Conservation (phyloP, 345 rosid species). For the Psidium guajava region DNA sequence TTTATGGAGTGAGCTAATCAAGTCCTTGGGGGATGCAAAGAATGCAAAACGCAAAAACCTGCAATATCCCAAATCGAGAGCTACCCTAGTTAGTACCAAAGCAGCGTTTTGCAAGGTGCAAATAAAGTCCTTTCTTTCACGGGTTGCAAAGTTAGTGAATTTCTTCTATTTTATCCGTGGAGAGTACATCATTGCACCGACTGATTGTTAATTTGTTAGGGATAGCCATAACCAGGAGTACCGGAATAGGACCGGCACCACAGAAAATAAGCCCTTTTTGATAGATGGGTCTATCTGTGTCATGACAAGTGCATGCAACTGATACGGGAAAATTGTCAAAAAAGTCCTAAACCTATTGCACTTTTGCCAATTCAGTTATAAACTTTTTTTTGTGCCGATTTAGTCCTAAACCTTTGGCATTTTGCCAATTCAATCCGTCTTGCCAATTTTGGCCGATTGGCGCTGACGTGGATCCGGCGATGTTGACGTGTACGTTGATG, state of each 20-base stretch:
- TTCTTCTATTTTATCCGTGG: not conserved
- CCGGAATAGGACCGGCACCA: not conserved
- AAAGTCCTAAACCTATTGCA: no score
- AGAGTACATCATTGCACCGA: not conserved
- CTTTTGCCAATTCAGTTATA: no score
- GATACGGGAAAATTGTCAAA: no score
- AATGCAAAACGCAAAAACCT: not conserved
- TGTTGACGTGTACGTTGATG: no score
- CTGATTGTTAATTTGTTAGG: not conserved
- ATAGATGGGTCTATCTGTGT: not conserved
- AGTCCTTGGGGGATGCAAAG: not conserved
- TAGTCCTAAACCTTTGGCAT: no score
- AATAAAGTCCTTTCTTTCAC: not conserved
- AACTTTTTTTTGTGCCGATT: no score
- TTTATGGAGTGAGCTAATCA: not conserved
- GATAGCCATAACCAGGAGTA: not conserved
- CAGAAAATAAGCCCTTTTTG: not conserved
- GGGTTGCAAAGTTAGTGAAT: not conserved
- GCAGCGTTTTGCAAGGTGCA: not conserved
- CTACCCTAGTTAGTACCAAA: not conserved
- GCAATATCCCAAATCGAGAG: not conserved
- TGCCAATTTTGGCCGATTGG: no score
- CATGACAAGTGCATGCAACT: not conserved
- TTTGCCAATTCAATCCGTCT: no score
- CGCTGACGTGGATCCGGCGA: no score